Base-by-base conservation (phyloP, 1,139 yeast species). In the Kodamaea derodonti region DNA sequence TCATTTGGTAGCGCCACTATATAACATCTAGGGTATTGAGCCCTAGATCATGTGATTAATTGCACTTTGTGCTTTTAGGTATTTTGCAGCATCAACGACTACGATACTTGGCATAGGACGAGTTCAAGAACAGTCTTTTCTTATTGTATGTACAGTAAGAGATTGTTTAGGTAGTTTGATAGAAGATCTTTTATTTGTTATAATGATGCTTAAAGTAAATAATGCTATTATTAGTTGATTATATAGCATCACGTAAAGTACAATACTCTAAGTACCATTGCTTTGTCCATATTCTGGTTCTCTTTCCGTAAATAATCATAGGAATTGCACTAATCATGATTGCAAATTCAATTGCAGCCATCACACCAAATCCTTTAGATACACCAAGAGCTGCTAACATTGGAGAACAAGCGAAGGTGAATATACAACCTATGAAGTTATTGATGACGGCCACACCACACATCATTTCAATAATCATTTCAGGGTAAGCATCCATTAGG, bases 401-500 rank as follows among this genome's bases (percentile, higher is more conserved):
- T 5, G 62, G 64, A 3, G 69, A 61, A 40, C 71, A 65, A 2
- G 64, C 60, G 49, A 65, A 65, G 1, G 71, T 63, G 40, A 65
- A 65, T 6, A 62, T 48, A 36, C 69, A 64, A 3, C 69, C 69
- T 30, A 62, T 49, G 33, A 58, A 39, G 39, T 65, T 65, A 43
- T 62, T 62, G 30, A 65, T 60, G 16, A 65, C 57, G 1, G 68
- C 50, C 4, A 62, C 68, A 3, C 62, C 65, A 27, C 60, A 62
- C 55, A 65, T 52, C 45, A 61, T 58, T 42, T 65, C 71, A 15
- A 64, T 50, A 18, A 63, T 62, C 51, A 64, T 49, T 26, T 65
- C 66, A 4, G 66, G 66, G 39, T 65, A 65, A 1, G 69, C 63
- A 39, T 62, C 69, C 57, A 65, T 61, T 30, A 65, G 54, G 35